Evolutionary conservation across 345 rosid genomes (phyloP).

Genomic region (Eucalyptus caleyi): DNA sequence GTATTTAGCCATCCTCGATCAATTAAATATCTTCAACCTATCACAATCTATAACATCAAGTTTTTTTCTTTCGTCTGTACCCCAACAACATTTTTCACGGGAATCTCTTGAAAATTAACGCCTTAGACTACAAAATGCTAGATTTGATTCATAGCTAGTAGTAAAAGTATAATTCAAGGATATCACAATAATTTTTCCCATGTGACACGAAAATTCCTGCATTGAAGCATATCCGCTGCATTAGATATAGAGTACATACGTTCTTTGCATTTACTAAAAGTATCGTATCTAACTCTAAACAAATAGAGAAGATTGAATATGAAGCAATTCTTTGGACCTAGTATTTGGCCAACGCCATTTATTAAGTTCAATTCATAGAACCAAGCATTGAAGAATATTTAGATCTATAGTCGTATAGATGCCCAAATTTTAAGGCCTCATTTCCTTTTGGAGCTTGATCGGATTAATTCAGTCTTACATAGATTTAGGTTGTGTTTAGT

Average conservation of each 20-base stretch:
- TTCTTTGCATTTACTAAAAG: not conserved
- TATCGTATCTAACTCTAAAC: not conserved
- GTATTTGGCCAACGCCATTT: not conserved
- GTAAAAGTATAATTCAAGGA: conserved; percentile 2
- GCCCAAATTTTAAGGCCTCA: not conserved
- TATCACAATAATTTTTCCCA: not conserved
- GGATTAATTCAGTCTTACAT: not conserved
- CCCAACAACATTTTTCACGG: not conserved
- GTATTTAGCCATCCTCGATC: not conserved
- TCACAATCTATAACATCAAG: not conserved
- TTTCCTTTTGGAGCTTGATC: not conserved
- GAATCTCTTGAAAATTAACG: not conserved
- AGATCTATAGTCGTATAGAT: not conserved
- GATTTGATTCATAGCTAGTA: not conserved
- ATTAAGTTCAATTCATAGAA: not conserved
- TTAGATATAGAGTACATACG: not conserved
- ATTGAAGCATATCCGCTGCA: conserved; percentile 7
- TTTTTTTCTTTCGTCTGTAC: not conserved
- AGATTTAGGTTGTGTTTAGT: not conserved
- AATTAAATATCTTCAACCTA: not conserved
- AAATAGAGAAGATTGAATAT: not conserved
- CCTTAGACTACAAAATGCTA: not conserved
- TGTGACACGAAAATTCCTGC: not conserved
- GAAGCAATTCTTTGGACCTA: not conserved
- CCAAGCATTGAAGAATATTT: not conserved